A percentile compares a stretch with the other conserved stretches of the same genome.
phyloP scores from a whole-genome alignment of 352 stramenopile species.

The Achlya hypogyna region DNA sequence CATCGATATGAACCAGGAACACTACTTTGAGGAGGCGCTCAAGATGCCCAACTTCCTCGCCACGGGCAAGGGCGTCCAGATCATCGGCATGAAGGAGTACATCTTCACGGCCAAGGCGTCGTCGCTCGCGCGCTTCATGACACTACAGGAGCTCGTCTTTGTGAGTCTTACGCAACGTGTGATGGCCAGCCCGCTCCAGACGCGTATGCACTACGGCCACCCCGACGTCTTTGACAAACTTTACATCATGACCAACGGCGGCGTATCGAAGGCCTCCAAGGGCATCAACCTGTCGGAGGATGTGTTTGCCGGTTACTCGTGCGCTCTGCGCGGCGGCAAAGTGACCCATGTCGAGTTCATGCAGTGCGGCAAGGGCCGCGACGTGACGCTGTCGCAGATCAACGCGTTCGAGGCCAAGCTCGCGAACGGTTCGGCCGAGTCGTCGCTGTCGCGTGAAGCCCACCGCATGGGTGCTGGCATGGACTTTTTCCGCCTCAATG shows the following conservation, averaged over 20 bases:
- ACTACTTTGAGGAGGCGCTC: conserved; percentile 81
- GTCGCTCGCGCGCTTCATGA: conserved; percentile 83
- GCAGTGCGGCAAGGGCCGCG: conserved; percentile 81
- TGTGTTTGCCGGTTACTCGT: conserved; percentile 85
- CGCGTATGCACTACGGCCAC: conserved; percentile 82
- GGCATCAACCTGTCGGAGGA: conserved; percentile 85
- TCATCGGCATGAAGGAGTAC: conserved; percentile 86
- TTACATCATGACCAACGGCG: conserved; percentile 73
- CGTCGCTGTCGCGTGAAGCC: conserved; percentile 65
- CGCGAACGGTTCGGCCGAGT: conserved; percentile 70
- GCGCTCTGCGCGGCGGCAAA: conserved; percentile 64
- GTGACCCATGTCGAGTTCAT: conserved; percentile 84
- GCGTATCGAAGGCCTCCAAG: conserved; percentile 80
- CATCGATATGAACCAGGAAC: conserved; percentile 88
- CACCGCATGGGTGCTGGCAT: conserved; percentile 75
- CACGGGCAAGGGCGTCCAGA: conserved; percentile 64
- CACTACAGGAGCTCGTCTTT: conserved; percentile 79
- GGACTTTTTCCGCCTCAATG: conserved; percentile 86
- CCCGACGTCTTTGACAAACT: conserved; percentile 84
- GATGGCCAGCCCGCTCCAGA: conserved; percentile 60
- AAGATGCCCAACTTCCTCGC: conserved; percentile 85
- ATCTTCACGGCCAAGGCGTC: conserved; percentile 80
- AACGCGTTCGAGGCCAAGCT: conserved; percentile 85
- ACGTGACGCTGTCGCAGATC: conserved; percentile 83
- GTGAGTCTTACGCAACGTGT: conserved; percentile 80